phyloP scores from a whole-genome alignment of 2,329 filamentous ascomycete species.

The Claviceps spartinae region DNA sequence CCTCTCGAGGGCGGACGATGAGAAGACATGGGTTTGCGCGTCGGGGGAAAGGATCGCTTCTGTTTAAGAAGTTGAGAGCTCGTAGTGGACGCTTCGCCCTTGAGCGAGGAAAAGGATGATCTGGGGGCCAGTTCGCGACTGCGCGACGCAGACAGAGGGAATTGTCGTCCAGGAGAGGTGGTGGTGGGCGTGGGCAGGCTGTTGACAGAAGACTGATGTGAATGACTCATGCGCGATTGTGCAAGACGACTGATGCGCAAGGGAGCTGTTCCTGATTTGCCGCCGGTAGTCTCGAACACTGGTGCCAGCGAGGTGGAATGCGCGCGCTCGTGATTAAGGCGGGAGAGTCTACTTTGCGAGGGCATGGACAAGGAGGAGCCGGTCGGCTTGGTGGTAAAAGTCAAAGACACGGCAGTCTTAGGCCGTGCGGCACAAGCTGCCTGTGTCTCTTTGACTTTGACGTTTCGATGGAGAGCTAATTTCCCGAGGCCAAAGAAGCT shows the following conservation, averaged over 20 bases:
- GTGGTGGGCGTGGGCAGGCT: slow-evolving; percentile 49
- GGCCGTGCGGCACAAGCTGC: slow-evolving; percentile 56
- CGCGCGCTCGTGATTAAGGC: slow-evolving; percentile 59
- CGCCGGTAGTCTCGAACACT: slow-evolving; percentile 79
- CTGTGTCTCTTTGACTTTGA: slow-evolving; percentile 67
- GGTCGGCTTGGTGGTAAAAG: slow-evolving; percentile 71
- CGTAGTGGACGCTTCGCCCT: slow-evolving; percentile 50
- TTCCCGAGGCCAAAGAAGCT: slow-evolving; percentile 72
- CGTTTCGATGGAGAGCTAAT: slow-evolving; percentile 76
- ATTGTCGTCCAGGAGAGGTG: slow-evolving; percentile 37
- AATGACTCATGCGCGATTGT: slow-evolving; percentile 55
- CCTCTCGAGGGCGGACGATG: slow-evolving; percentile 48
- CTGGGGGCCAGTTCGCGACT: slow-evolving; percentile 46
- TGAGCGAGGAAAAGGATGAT: slow-evolving; percentile 37
- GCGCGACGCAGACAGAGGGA: slow-evolving; percentile 45
- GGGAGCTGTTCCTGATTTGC: slow-evolving; percentile 49
- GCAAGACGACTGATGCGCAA: slow-evolving; percentile 43
- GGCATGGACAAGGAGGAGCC: slow-evolving; percentile 11
- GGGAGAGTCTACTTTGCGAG: slow-evolving; percentile 59
- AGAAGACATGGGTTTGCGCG: slow-evolving; percentile 36
- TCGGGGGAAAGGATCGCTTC: slow-evolving; percentile 50
- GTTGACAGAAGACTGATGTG: slow-evolving; percentile 53
- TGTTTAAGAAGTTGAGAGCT: slow-evolving; percentile 50
- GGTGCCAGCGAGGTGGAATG: slow-evolving; percentile 68
- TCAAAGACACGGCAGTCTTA: slow-evolving; percentile 70